These are phyloP conservation scores for Sporisorium graminicola DNA, from an alignment of 1,284 basidiomycete genomes.

Conservation along the genomic window DNA sequence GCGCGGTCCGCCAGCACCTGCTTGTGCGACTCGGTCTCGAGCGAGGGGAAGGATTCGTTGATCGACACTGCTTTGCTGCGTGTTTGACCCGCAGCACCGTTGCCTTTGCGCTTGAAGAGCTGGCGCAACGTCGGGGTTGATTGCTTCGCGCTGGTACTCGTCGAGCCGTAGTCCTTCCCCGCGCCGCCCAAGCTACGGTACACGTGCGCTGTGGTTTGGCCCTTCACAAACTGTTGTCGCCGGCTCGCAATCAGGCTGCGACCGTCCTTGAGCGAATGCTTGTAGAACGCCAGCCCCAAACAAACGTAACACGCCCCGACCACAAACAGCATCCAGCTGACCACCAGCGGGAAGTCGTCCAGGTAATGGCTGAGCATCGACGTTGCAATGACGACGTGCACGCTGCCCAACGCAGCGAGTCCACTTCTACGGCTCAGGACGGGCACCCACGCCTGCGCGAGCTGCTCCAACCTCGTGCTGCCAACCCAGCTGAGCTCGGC, in stretches of 20 bases:
- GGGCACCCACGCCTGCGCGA: conserved; percentile 41
- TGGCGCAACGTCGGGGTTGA: not conserved
- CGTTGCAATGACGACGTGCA: conserved; percentile 47
- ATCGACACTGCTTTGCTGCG: conserved; percentile 23
- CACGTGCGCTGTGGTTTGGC: not conserved
- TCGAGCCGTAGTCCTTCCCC: conserved; percentile 15
- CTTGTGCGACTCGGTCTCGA: conserved; percentile 43
- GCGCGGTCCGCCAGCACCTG: conserved; percentile 41
- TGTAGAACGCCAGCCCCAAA: conserved; percentile 24
- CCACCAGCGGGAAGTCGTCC: conserved; percentile 50
- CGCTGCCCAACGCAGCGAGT: conserved; percentile 43
- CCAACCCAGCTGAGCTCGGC: conserved; percentile 52
- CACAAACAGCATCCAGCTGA: conserved; percentile 55
- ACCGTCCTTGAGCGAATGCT: conserved; percentile 23
- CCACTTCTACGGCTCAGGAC: conserved; percentile 38
- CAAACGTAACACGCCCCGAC: conserved; percentile 39
- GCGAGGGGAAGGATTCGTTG: conserved; percentile 46
- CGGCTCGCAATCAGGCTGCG: conserved; percentile 24
- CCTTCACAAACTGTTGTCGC: conserved; percentile 14
- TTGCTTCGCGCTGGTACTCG: conserved; percentile 5
- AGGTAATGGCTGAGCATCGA: conserved; percentile 48
- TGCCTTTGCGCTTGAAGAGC: conserved; percentile 20
- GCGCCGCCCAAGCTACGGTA: conserved; percentile 14
- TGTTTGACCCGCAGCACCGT: not conserved
- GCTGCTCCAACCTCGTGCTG: conserved; percentile 13